Conservation (phyloP, 192 early-diverging fungal genomes). For the Coemansia sp. region DNA sequence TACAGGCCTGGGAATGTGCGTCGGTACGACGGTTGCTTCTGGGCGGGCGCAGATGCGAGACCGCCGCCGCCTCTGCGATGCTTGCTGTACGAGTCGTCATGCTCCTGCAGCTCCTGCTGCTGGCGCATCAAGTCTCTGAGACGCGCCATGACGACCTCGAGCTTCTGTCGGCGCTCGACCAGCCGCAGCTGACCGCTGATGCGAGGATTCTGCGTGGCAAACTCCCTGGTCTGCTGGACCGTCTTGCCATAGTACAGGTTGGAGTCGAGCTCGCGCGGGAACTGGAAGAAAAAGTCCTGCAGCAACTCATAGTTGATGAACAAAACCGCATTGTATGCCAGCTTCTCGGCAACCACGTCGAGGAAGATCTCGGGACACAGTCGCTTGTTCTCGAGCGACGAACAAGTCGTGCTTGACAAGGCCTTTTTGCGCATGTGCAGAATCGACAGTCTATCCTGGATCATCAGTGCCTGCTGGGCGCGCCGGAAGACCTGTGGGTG, state of each 20-base stretch:
- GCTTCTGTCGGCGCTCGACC: slow-evolving; percentile 76
- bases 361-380: slow-evolving; percentile 95
- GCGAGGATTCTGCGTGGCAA: slow-evolving; percentile 86
- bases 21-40: slow-evolving; percentile 19
- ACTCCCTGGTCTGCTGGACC: slow-evolving; percentile 73
- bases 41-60: neutral
- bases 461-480: slow-evolving; percentile 73
- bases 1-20: slow-evolving; percentile 22
- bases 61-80: neutral
- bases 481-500: slow-evolving; percentile 71
- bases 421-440: slow-evolving; percentile 80
- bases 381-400: slow-evolving; percentile 74
- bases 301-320: slow-evolving; percentile 97
- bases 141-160: slow-evolving; percentile 71
- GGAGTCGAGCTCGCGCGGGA: slow-evolving; percentile 92
- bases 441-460: slow-evolving; percentile 72
- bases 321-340: slow-evolving; percentile 93
- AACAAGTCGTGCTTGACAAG: slow-evolving; percentile 76
- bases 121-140: slow-evolving; percentile 43
- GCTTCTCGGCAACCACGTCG: slow-evolving; percentile 88
- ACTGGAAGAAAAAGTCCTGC: slow-evolving; percentile 98
- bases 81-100: no score
- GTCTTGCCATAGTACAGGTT: slow-evolving; percentile 84
- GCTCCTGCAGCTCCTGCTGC: no score
- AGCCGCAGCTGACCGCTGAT: slow-evolving; percentile 81